Conservation (phyloP, 2,329 filamentous ascomycete species). For the Raffaelea ambrosiae region DNA sequence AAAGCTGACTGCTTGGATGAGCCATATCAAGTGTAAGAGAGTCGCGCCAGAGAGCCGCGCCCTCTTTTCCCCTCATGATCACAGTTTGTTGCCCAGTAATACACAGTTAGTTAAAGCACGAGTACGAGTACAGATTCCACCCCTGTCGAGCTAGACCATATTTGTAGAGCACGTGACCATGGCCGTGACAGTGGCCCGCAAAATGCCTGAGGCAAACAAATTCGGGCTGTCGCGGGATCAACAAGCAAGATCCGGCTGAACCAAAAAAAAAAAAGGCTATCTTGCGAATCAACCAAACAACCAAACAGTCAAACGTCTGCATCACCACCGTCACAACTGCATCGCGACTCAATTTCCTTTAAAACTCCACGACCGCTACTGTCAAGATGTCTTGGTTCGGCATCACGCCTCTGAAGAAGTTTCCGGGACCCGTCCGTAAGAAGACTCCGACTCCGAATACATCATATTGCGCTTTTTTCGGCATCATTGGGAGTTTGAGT, state of each 20-base stretch:
- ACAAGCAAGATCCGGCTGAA: neutral
- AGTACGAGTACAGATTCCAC: too few species aligned
- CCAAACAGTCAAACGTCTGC: constrained; percentile 20
- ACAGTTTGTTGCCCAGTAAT: too few species aligned
- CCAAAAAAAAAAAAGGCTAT: constrained; percentile 1
- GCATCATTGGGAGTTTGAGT: neutral
- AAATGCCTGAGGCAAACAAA: constrained; percentile 4
- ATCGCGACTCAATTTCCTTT: constrained; percentile 14
- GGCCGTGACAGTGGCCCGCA: too few species aligned
- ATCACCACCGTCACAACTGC: constrained; percentile 17
- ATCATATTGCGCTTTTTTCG: constrained; percentile 17
- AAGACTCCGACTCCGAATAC: constrained; percentile 28
- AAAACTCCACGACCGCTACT: constrained; percentile 15
- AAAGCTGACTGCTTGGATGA: too few species aligned
- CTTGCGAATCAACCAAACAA: constrained; percentile 3
- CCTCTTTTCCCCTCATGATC: too few species aligned
- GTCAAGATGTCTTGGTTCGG: constrained; percentile 69
- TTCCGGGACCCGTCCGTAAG: constrained; percentile 69
- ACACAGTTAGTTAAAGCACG: too few species aligned
- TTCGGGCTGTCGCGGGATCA: constrained; percentile 6
- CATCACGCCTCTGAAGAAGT: constrained; percentile 62
- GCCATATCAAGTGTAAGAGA: too few species aligned
- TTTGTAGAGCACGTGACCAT: too few species aligned
- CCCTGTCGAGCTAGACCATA: too few species aligned
- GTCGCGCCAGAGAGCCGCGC: too few species aligned